phyloP scores from a whole-genome alignment of 192 early-diverging fungal species.

The Rhizophagus sp. region DNA sequence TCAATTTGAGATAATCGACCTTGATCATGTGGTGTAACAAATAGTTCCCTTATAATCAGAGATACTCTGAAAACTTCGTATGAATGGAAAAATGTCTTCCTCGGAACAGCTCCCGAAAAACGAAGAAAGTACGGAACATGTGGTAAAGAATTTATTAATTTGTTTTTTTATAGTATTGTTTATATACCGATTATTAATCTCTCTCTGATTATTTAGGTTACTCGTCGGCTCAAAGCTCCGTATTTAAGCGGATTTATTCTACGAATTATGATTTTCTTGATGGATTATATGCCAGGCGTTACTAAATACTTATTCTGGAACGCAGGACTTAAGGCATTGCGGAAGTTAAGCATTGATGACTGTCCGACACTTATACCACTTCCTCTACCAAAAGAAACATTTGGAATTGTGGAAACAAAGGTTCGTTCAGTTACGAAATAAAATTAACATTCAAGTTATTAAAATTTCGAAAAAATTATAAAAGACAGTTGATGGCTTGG shows the following conservation, averaged over 20 bases:
- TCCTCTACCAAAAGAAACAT: conserved; percentile 25
- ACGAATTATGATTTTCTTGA: neutral
- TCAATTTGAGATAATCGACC: too few relatives aligned
- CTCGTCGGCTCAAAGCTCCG: neutral
- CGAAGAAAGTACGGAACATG: neutral
- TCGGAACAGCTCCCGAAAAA: neutral
- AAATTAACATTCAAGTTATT: neutral
- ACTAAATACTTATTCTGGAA: neutral
- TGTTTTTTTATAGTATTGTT: neutral
- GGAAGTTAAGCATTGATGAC: neutral
- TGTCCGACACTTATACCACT: neutral
- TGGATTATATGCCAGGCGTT: conserved; percentile 7
- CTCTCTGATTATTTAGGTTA: neutral
- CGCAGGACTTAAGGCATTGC: neutral
- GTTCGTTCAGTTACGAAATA: neutral
- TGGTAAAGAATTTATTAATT: neutral
- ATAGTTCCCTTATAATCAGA: too few relatives aligned
- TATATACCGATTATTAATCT: neutral
- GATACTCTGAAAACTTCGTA: too few relatives aligned
- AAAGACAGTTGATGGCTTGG: conserved; percentile 7
- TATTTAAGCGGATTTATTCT: conserved; percentile 1
- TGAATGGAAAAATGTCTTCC: too few relatives aligned
- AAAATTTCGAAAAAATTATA: neutral
- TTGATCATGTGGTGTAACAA: too few relatives aligned
- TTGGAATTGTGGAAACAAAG: conserved; percentile 9